Conservation (phyloP, 371 early-diverging fungal genomes). For the Mortierella sp. region DNA sequence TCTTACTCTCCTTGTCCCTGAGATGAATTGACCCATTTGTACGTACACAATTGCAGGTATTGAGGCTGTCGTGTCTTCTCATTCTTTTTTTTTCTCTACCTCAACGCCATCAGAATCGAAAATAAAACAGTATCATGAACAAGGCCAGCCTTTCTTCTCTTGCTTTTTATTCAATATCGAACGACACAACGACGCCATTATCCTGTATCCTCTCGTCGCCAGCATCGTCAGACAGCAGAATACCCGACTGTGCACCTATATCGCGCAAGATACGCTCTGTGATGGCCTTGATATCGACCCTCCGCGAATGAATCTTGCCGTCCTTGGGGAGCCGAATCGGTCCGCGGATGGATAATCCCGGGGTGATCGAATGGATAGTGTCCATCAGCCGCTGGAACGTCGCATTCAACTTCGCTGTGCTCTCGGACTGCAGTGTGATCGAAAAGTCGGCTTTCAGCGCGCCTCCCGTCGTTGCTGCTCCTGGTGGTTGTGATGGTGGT, state of each 20-base stretch:
- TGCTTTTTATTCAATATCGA: constrained; percentile 36
- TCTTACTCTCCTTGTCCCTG: background rate
- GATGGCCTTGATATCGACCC: constrained; percentile 46
- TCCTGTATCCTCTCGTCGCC: constrained; percentile 26
- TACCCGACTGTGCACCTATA: constrained; percentile 32
- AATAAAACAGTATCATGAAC: background rate
- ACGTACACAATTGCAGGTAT: too few species aligned
- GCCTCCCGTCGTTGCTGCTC: background rate
- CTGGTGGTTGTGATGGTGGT: background rate
- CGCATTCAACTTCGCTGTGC: constrained; percentile 35
- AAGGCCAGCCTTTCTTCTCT: background rate
- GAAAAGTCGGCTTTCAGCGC: constrained; percentile 39
- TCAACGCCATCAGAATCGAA: background rate
- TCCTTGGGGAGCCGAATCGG: constrained; percentile 53
- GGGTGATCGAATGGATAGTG: constrained; percentile 30
- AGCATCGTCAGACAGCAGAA: constrained; percentile 28
- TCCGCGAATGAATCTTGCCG: constrained; percentile 40
- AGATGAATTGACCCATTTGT: too few species aligned
- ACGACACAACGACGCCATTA: constrained; percentile 29
- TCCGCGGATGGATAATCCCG: constrained; percentile 40
- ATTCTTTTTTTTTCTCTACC: too few species aligned
- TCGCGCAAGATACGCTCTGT: constrained; percentile 25
- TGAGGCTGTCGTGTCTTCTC: too few species aligned
- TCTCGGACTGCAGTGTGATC: constrained; percentile 46
- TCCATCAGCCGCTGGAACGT: constrained; percentile 49